These are phyloP conservation scores for Schizophyllum amplum DNA, from an alignment of 1,284 basidiomycete species.

Conservation along the genomic window DNA sequence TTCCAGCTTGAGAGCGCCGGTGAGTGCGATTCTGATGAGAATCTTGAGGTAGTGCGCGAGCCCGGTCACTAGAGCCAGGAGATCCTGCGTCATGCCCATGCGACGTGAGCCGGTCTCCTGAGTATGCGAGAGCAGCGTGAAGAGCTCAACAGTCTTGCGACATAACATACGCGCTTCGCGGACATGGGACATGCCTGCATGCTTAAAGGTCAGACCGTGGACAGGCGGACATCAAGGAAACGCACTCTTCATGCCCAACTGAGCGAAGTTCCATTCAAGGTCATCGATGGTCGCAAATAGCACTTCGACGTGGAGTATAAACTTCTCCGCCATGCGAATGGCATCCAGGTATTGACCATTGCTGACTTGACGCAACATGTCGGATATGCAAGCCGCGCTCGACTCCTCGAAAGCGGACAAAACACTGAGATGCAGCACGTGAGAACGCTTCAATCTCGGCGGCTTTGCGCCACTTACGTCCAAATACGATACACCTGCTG, in stretches of 20 bases:
- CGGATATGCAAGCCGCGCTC: conserved; percentile 97
- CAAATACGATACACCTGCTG: conserved; percentile 98
- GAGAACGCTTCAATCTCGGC: conserved; percentile 7
- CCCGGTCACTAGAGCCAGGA: conserved; percentile 96
- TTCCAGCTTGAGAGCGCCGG: conserved; percentile 92
- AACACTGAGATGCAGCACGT: conserved; percentile 46
- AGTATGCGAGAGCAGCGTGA: conserved; percentile 94
- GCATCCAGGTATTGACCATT: conserved; percentile 94
- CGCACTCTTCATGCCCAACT: conserved; percentile 77
- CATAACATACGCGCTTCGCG: conserved; percentile 98
- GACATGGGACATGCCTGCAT: conserved; percentile 90
- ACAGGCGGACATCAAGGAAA: conserved; percentile 10
- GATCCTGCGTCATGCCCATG: conserved; percentile 95
- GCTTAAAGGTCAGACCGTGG: conserved; percentile 8
- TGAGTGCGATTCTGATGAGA: conserved; percentile 95
- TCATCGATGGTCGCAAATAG: conserved; percentile 97
- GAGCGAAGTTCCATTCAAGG: conserved; percentile 85
- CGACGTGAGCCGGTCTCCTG: conserved; percentile 85
- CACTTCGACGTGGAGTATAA: conserved; percentile 97
- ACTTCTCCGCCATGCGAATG: conserved; percentile 96
- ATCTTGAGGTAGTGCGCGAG: conserved; percentile 99
- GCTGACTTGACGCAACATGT: conserved; percentile 97
- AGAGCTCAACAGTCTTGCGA: conserved; percentile 97
- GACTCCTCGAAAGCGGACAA: conserved; percentile 98
- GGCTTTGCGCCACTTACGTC: conserved; percentile 53